A percentile compares a stretch with the other conserved stretches of the same genome.
phyloP scores from a whole-genome alignment of 495 filamentous ascomycete genomes.

The Tuber borchii region DNA sequence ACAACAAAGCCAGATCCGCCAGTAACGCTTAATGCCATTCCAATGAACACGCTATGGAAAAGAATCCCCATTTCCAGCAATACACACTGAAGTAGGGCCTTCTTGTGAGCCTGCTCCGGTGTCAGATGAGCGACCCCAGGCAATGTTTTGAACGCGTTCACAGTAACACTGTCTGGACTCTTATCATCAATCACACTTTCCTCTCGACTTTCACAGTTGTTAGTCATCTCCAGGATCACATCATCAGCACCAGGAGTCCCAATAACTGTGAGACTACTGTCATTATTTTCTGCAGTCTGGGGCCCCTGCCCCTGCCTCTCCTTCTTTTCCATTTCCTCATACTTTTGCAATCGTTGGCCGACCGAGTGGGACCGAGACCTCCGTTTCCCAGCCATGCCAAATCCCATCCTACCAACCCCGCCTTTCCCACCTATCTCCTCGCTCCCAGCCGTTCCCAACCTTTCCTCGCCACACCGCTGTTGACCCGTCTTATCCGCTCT shows the following conservation, averaged over 20 bases:
- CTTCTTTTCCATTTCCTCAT: constrained; percentile 27
- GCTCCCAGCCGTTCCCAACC: constrained; percentile 12
- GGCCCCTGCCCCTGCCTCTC: constrained; percentile 1
- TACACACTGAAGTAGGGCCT: constrained; percentile 68
- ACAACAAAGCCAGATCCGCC: constrained; percentile 70
- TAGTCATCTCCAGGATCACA: constrained; percentile 10
- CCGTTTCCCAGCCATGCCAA: constrained; percentile 40
- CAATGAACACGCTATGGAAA: constrained; percentile 83
- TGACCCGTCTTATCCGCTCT: constrained; percentile 9
- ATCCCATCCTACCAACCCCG: constrained; percentile 37
- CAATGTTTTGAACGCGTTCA: neutral
- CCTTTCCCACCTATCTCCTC: constrained; percentile 38
- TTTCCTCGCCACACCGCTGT: neutral
- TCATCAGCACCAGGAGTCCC: constrained; percentile 16
- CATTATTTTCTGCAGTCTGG: constrained; percentile 3
- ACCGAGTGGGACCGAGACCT: constrained; percentile 34
- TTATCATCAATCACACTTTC: constrained; percentile 42
- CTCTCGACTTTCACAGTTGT: constrained; percentile 38
- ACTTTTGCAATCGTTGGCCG: constrained; percentile 32
- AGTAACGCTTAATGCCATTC: constrained; percentile 80
- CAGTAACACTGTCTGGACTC: constrained; percentile 8
- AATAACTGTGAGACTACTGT: constrained; percentile 16
- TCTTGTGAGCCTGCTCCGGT: constrained; percentile 47
- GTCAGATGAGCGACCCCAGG: constrained; percentile 25
- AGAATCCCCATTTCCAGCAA: constrained; percentile 79